Percentiles rank a stretch among this genome's conserved stretches.
Evolutionary conservation across 441 rosid species (phyloP).

Genomic region (Gossypium trilobum): DNA sequence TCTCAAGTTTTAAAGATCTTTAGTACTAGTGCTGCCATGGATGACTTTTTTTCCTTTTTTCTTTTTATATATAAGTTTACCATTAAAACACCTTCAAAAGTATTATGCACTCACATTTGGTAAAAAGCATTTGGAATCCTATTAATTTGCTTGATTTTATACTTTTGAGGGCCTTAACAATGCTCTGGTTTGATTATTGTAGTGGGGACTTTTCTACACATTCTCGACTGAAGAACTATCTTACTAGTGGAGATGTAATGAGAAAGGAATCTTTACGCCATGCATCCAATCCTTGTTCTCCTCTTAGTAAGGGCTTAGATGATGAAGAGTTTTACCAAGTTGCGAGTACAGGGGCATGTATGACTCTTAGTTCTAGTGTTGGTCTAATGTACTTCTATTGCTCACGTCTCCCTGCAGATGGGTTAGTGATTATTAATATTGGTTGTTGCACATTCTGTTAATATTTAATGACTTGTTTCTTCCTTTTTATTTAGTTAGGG

Average conservation of each 20-base stretch:
- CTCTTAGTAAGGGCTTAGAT: slow-evolving; percentile 27
- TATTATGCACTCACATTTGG: not conserved
- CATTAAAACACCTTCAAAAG: too few relatives aligned
- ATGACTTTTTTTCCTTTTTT: not conserved
- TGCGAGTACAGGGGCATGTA: slow-evolving; percentile 50
- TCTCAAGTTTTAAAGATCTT: too few relatives aligned
- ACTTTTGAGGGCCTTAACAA: not conserved
- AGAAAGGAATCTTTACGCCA: slow-evolving; percentile 55
- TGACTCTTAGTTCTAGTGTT: slow-evolving; percentile 56
- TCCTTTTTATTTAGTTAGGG: not conserved
- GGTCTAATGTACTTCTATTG: slow-evolving; percentile 68
- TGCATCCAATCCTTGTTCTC: slow-evolving; percentile 50
- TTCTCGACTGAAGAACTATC: slow-evolving; percentile 47
- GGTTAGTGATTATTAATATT: slow-evolving; percentile 39
- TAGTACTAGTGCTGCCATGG: not conserved
- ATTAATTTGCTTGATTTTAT: not conserved
- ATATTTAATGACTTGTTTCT: not conserved
- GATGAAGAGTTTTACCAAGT: slow-evolving; percentile 41
- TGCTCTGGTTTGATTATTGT: slow-evolving; percentile 11
- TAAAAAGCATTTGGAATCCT: not conserved
- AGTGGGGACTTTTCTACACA: slow-evolving; percentile 48
- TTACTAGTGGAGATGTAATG: slow-evolving; percentile 62
- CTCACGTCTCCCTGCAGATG: slow-evolving; percentile 80
- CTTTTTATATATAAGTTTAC: too few relatives aligned
- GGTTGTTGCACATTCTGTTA: not conserved